A percentile compares a stretch with the other conserved stretches of the same genome.
Conservation (phyloP, 257 asterid genomes). For the Echites panduratus region DNA sequence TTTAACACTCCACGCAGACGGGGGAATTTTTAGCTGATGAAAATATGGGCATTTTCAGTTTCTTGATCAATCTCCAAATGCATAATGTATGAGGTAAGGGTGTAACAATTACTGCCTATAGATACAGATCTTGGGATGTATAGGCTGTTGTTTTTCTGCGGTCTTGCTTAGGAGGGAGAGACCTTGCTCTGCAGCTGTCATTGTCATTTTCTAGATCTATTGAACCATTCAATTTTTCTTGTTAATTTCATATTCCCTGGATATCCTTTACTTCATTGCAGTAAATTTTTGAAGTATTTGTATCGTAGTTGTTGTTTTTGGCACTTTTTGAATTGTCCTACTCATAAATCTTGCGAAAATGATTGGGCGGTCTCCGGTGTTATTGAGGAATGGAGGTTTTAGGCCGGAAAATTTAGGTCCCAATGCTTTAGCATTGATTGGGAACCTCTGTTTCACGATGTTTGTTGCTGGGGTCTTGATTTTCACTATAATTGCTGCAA, state of each 20-base stretch:
- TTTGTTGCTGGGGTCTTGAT: constrained; percentile 57
- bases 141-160: not conserved
- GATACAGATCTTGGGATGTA: constrained; percentile 3
- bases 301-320: not conserved
- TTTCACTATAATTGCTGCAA: constrained; percentile 58
- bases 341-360: constrained; percentile 7
- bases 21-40: not conserved
- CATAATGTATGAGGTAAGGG: not conserved
- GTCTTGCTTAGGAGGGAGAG: not conserved
- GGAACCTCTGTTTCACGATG: constrained; percentile 52
- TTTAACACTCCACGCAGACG: not conserved
- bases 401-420: constrained; percentile 78
- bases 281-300: not conserved
- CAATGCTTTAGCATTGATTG: constrained; percentile 51
- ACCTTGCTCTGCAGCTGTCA: not conserved
- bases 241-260: constrained; percentile 5
- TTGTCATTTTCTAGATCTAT: constrained; percentile 24
- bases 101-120: not conserved
- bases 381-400: constrained; percentile 39
- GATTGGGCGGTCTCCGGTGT: constrained; percentile 18
- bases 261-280: constrained; percentile 14
- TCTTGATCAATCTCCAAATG: constrained; percentile 1
- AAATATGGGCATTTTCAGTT: not conserved
- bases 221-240: constrained; percentile 6
- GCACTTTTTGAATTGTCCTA: not conserved